Evolutionary conservation across 345 rosid species (phyloP), one percentile per base, ranked within the genome.

Genomic region (Clausena lansium): DNA sequence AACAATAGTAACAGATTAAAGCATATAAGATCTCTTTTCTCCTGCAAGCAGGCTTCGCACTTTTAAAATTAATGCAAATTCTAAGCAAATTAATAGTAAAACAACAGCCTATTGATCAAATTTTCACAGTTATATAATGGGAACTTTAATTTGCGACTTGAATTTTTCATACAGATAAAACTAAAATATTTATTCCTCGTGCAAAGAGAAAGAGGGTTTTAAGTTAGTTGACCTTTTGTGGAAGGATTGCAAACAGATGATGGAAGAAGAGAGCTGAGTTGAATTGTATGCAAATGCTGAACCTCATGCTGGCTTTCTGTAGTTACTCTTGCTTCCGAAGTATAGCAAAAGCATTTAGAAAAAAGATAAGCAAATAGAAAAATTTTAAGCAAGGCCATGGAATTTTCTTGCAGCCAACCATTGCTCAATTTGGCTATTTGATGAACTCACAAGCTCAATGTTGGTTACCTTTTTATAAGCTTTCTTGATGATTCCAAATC

Each of bases 261-360:
- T 7, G 94, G 89, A 11, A 91, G 74, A 36, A 91, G 88, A 69
- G 91, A 91, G 83, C 70, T 79, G 73, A 91, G 79, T 70, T 83
- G 68, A 47, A 88, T 50, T 15, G 80, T 84, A 67, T 83, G 86
- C 68, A 47, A 50, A 36, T 79, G 83, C 19, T 76, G 80, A 60
- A 1, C 62, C 28, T 38, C 24, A 5, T 54, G 69, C 25, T 30
- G 77, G 66, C 41, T 50, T 10, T 78, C 77, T 1, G 78, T 76
- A 66, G 39, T 7, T 75, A 68, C 70, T 57, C 60, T 64, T 78
- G 60, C 77, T 58, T 85, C 83, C 74, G 63, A 70, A 70, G 79
- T 87, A 79, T 59, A 72, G 27, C 74, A 28, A 74, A 81, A 58
- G 57, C 80, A 73, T 3, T 84, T 6, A 77, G 28, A 67, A 47